Evolutionary conservation across 371 early-diverging fungal species (phyloP), one percentile per base, ranked within the genome.

Genomic region (Zopfochytrium polystomum): DNA sequence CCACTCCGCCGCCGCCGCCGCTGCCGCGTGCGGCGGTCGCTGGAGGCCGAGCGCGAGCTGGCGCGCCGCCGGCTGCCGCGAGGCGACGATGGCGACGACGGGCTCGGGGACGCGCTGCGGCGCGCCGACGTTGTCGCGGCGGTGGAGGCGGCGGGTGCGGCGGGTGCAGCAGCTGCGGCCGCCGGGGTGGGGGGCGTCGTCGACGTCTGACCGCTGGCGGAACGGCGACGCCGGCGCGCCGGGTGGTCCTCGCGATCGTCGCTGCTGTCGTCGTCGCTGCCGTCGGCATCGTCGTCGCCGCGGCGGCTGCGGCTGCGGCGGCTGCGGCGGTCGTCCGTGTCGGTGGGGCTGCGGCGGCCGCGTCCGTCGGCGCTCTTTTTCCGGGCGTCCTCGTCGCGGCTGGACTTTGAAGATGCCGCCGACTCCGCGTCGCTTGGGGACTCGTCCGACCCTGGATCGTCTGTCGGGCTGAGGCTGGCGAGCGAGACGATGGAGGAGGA

Each of bases 381-480:
- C 48, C 23, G 11, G 42, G n/a, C 42, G 9, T 11, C 9, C 42
- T 38, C 48, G 11, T 11, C 13, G 25, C 18, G 11, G 13, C 18
- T 11, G 23, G 48, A 9, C 25, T 48, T 48, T 7, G 23, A 9
- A 18, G 9, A 18, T 11, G 23, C 48, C 18, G 15, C 48, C 7
- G 48, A 11, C 48, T 11, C 25, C 9, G 48, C 11, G 11, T 13
- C 48, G n/a, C 48, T 13, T 48, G n/a, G 23, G 23, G 13, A 13
- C 11, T 46, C 11, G 20, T n/a, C n/a, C n/a, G n/a, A n/a, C n/a
- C n/a, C n/a, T 29, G 48, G 51, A 22, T 55, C 44, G 27, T 63
- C 63, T 26, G 56, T 50, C 18, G 55, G 63, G 35, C 63, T 43
- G 7, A 63, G 43, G 31, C 63, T 63, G 22, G 45, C 57, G 29